Base-by-base conservation (phyloP, 2,329 filamentous ascomycete genomes). In the Beauveria scarabaeidicola region DNA sequence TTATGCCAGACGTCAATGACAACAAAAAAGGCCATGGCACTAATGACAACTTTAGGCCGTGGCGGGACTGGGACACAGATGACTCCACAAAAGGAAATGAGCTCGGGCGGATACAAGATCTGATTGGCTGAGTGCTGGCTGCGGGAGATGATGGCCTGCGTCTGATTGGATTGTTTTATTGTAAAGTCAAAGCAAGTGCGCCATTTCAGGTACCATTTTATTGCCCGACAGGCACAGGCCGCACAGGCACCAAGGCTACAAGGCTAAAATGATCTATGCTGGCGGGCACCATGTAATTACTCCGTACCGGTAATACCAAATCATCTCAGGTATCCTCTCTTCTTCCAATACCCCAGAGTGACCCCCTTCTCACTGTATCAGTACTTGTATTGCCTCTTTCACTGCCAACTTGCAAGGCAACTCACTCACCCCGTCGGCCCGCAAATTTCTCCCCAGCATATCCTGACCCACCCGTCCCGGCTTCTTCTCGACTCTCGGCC, bases 91-190 rank as follows among this genome's bases (percentile, higher is more conserved):
- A 19, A 44, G 11, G 11, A 9, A 36, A 15, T 25, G n/a, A 36
- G 32, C 11, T 36, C 32, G 43, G 46, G 27, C 40, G 15, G n/a
- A 9, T 8, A 9, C 44, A 7, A 9, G 3, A 27, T 52, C 3
- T 46, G 32, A 61, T 61, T 61, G 59, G 59, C 5, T 19, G 11
- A 8, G 11, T 9, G 17, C 3, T 3, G 25, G n/a, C 8, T 40
- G 15, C 29, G 47, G 59, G 59, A 61, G 52, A 57, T 57, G 52
- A 57, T 46, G 59, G 52, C 51, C 52, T 46, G 46, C 51, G 57
- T 53, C 59, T 47, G 59, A 61, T 61, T 61, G 59, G 59, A 58
- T 29, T 43, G 23, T 19, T 46, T 58, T 13, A 15, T 36, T 36
- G 5, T 36, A 36, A 13, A 15, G 32, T 36, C 32, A 36, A 36